Conservation (phyloP, 345 rosid species). For the Dimocarpus longan region DNA sequence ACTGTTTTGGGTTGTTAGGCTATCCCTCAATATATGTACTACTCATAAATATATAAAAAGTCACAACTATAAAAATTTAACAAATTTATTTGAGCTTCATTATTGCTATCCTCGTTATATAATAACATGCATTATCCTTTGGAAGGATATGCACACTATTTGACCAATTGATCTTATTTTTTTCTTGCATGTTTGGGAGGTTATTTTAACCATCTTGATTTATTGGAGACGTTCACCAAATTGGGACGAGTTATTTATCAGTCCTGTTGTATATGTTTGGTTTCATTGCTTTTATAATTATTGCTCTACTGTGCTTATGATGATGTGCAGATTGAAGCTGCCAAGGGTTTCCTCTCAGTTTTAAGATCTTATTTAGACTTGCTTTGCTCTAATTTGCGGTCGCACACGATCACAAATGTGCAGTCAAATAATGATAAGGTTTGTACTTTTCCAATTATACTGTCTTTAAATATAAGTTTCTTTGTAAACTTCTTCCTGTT, state of each 20-base stretch:
- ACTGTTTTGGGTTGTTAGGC: too few relatives aligned
- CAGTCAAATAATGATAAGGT: slow-evolving; percentile 98
- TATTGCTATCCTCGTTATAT: background rate
- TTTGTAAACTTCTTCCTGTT: background rate
- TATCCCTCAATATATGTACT: too few relatives aligned
- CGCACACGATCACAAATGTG: slow-evolving; percentile 95
- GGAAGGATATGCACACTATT: background rate
- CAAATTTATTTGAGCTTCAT: background rate
- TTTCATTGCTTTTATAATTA: background rate
- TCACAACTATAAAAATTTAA: background rate
- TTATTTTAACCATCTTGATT: background rate
- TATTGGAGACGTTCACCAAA: background rate
- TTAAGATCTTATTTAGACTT: slow-evolving; percentile 77
- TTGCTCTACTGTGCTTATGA: background rate
- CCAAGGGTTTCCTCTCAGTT: slow-evolving; percentile 72
- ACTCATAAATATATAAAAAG: too few relatives aligned
- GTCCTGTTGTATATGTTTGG: background rate
- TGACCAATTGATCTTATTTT: background rate
- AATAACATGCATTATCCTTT: background rate
- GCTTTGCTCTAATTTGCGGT: slow-evolving; percentile 87
- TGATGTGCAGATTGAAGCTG: slow-evolving; percentile 72
- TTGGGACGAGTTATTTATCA: background rate
- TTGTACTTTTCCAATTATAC: slow-evolving; percentile 16
- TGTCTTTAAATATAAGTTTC: background rate
- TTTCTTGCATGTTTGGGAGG: background rate